Conservation (phyloP, 305 asterid species). For the Solanum hybrid region DNA sequence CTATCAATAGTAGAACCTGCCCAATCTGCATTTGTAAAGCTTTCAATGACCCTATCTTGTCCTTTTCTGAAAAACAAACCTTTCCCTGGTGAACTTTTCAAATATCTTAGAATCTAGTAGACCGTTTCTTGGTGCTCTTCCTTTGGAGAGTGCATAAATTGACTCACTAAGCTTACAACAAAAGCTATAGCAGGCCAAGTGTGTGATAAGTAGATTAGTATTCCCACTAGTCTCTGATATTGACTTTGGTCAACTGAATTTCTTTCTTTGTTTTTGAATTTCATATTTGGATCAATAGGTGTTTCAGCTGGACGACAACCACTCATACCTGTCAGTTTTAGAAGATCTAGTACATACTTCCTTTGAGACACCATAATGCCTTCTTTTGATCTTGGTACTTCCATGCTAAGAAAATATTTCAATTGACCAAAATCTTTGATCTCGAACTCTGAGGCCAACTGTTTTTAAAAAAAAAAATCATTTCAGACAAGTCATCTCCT, state of each 20-base stretch:
- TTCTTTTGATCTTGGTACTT: background rate
- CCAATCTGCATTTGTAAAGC: background rate
- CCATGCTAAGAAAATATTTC: background rate
- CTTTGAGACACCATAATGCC: background rate
- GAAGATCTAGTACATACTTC: background rate
- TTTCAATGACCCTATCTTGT: background rate
- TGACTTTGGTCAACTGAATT: background rate
- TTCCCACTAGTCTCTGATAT: background rate
- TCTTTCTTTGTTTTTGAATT: background rate
- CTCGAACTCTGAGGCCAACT: background rate
- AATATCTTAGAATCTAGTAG: too few species aligned
- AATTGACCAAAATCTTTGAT: background rate
- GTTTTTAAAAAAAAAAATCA: too few species aligned
- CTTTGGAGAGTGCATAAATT: background rate
- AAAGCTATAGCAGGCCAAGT: background rate
- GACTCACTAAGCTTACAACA: background rate
- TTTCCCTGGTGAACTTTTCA: background rate
- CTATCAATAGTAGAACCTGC: background rate
- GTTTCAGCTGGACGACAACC: background rate
- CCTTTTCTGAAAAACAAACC: too few species aligned
- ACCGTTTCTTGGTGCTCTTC: background rate
- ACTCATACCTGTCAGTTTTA: background rate
- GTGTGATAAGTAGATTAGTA: background rate
- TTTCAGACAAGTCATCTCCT: background rate
- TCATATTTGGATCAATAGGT: background rate